Percentiles rank a stretch among this genome's conserved stretches.
phyloP scores from a whole-genome alignment of 2,329 filamentous ascomycete species.

The Xylaria multiplex region DNA sequence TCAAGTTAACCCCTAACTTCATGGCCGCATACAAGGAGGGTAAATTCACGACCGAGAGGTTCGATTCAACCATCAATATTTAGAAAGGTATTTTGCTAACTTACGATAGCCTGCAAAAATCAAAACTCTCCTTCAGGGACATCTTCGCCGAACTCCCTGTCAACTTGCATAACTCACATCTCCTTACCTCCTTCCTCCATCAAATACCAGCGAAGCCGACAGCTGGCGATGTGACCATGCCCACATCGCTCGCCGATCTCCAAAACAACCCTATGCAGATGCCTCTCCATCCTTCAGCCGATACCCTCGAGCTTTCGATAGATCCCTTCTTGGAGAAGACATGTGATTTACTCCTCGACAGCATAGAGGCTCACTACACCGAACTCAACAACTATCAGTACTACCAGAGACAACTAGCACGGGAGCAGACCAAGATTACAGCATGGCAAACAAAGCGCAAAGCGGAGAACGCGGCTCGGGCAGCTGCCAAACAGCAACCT shows the following conservation, averaged over 20 bases:
- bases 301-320: slow-evolving; percentile 89
- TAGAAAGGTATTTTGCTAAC: slow-evolving; percentile 39
- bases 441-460: slow-evolving; percentile 98
- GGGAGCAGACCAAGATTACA: slow-evolving; percentile 95
- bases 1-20: slow-evolving; percentile 87
- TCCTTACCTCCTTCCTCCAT: slow-evolving; percentile 94
- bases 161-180: slow-evolving; percentile 93
- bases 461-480: slow-evolving; percentile 88
- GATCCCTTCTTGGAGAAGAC: slow-evolving; percentile 99
- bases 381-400: slow-evolving; percentile 99
- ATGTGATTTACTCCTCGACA: slow-evolving; percentile 93
- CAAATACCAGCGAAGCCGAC: slow-evolving; percentile 79
- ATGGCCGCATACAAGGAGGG: slow-evolving; percentile 93
- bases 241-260: slow-evolving; percentile 81
- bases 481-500: slow-evolving; percentile 85
- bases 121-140: slow-evolving; percentile 91
- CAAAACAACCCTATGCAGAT: slow-evolving; percentile 69
- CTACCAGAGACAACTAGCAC: slow-evolving; percentile 92
- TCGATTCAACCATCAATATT: slow-evolving; percentile 51
- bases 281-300: slow-evolving; percentile 87
- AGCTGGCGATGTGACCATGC: slow-evolving; percentile 75
- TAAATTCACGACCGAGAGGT: slow-evolving; percentile 98
- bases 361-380: slow-evolving; percentile 97
- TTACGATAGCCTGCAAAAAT: slow-evolving; percentile 84
- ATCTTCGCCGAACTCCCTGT: slow-evolving; percentile 92